Base-by-base conservation (phyloP, 331 rosid genomes). In the Stylosanthes scabra region DNA sequence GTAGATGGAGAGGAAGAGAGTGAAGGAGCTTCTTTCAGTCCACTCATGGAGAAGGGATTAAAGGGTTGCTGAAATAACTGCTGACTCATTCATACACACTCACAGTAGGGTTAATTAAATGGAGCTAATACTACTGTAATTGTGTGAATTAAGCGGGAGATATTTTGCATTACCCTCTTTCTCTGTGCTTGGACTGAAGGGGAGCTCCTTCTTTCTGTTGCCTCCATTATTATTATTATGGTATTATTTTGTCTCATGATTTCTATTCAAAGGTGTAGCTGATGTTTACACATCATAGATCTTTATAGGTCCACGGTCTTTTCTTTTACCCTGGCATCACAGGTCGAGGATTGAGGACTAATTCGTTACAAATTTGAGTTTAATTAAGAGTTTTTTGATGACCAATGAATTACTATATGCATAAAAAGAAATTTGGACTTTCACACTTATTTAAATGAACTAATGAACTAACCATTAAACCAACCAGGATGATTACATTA, bases 121-220 rank as follows among this genome's bases (percentile, higher is more conserved):
- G 51, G 20, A 2, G 12, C 46, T 60, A 7, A n/a, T 55, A 41
- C 87, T 81, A 84, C 82, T 83, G 88, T 84, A 84, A 67, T 63
- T 87, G 89, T 72, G 89, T 86, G 93, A 87, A 87, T 87, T 93
- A 88, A 75, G 90, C 76, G 63, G 86, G 82, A 86, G 91, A 80
- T 87, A 89, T 74, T 87, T 86, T 85, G 75, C 88, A 70, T 54
- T 34, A 34, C 88, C 83, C 87, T 74, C 92, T 87, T 87, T 82
- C 82, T 91, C 87, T 83, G 71, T 90, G 96, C 98, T 88, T 92
- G 98, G 98, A 92, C 96, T 92, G 98, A 92, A 92, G 96, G 98
- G 98, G 98, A 92, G 98, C 98, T 90, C 98, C 98, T 92, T 83
- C 93, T 80, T 76, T 78, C 78, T 79, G 27, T 65, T 57, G 44